Conservation (phyloP, 352 stramenopile species). For the Phytophthora kernoviae region DNA sequence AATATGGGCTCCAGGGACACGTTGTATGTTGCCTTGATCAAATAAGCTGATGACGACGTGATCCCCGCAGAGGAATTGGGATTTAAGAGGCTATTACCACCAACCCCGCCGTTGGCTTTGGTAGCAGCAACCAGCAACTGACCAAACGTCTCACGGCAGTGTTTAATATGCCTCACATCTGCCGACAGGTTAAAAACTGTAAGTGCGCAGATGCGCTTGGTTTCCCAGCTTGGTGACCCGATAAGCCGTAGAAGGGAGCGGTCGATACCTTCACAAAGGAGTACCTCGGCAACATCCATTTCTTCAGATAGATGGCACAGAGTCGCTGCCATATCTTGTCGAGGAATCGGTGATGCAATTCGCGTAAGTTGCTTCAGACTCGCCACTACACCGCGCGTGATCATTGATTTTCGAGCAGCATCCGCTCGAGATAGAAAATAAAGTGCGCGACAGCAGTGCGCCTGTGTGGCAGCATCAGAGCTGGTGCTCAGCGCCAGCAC, state of each 20-base stretch:
- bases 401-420: constrained; percentile 58
- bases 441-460: constrained; percentile 70
- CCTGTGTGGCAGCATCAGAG: constrained; percentile 51
- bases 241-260: constrained; percentile 58
- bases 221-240: constrained; percentile 51
- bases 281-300: constrained; percentile 48
- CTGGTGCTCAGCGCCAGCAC: constrained; percentile 53
- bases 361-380: constrained; percentile 55
- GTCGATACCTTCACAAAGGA: constrained; percentile 78
- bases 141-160: constrained; percentile 67
- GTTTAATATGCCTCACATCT: constrained; percentile 59
- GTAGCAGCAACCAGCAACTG: constrained; percentile 51
- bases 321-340: constrained; percentile 69
- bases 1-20: constrained; percentile 58
- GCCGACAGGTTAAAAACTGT: constrained; percentile 75
- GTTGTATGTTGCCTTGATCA: constrained; percentile 82
- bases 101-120: constrained; percentile 21
- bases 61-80: constrained; percentile 6
- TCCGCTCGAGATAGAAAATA: constrained; percentile 60
- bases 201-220: constrained; percentile 70
- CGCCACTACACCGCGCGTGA: constrained; percentile 49
- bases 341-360: constrained; percentile 27
- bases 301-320: constrained; percentile 76
- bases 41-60: constrained; percentile 34
- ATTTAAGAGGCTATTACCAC: constrained; percentile 19